Evolutionary conservation across 768 basidiomycete genomes (phyloP).

Genomic region (Nevesoporus exiguus): DNA sequence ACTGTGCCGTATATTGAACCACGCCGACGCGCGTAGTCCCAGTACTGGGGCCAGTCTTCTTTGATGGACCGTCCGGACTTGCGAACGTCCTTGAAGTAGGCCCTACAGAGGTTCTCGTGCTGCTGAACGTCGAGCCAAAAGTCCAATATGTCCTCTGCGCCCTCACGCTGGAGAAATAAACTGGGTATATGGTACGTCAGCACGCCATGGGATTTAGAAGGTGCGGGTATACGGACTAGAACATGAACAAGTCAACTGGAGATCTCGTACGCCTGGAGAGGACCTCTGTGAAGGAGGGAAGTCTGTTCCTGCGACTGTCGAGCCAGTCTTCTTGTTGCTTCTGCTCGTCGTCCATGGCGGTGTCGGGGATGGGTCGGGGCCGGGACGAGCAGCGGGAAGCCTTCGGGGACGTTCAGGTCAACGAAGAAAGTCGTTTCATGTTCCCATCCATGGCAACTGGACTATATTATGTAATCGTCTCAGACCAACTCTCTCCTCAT

Average conservation of each 20-base stretch:
- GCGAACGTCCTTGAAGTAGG: slow-evolving; percentile 98
- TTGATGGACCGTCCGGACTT: slow-evolving; percentile 91
- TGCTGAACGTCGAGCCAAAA: slow-evolving; percentile 99
- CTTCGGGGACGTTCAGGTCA: slow-evolving; percentile 14
- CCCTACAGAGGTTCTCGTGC: slow-evolving; percentile 97
- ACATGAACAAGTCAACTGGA: slow-evolving; percentile 98
- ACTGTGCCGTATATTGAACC: slow-evolving; percentile 94
- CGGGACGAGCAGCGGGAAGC: slow-evolving; percentile 16
- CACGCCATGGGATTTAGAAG: not conserved
- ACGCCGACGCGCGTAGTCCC: slow-evolving; percentile 86
- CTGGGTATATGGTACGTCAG: slow-evolving; percentile 39
- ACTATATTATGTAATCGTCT: slow-evolving; percentile 28
- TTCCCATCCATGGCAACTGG: slow-evolving; percentile 10
- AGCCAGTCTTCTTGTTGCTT: slow-evolving; percentile 69
- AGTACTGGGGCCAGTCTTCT: slow-evolving; percentile 99
- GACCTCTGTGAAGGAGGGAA: slow-evolving; percentile 89
- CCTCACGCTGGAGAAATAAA: slow-evolving; percentile 93
- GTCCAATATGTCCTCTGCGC: slow-evolving; percentile 93
- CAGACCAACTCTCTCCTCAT: slow-evolving; percentile 16
- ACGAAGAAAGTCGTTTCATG: slow-evolving; percentile 11
- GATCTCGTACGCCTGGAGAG: slow-evolving; percentile 86
- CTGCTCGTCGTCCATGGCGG: slow-evolving; percentile 53
- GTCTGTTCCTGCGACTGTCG: slow-evolving; percentile 63
- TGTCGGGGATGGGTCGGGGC: slow-evolving; percentile 2
- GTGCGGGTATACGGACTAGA: slow-evolving; percentile 68